phyloP scores from a whole-genome alignment of 2,329 filamentous ascomycete genomes.

The Colletotrichum plurivorum region DNA sequence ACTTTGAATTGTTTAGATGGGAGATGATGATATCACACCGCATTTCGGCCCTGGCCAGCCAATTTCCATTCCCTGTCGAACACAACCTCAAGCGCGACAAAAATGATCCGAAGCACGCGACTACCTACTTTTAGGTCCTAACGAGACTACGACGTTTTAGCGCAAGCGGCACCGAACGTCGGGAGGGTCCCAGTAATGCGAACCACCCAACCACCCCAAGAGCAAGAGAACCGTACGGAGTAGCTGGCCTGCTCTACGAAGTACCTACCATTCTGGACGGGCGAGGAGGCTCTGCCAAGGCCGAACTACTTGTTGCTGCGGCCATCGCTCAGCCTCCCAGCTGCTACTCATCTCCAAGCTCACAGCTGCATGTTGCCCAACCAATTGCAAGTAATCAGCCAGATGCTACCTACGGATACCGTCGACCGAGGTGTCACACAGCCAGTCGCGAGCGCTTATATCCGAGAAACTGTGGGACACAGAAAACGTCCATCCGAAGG shows the following conservation, averaged over 20 bases:
- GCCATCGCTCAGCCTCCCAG: constrained; percentile 4
- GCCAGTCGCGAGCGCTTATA: not conserved
- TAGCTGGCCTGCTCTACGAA: too few relatives aligned
- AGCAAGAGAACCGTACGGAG: too few relatives aligned
- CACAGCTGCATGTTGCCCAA: too few relatives aligned
- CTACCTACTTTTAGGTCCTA: too few relatives aligned
- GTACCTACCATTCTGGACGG: not conserved
- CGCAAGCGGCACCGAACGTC: too few relatives aligned
- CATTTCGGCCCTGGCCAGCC: constrained; percentile 6
- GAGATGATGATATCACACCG: constrained; percentile 24
- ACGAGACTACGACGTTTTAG: too few relatives aligned
- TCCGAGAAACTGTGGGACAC: constrained; percentile 11
- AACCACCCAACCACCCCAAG: too few relatives aligned
- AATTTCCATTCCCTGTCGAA: constrained; percentile 7
- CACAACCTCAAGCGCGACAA: constrained; percentile 4
- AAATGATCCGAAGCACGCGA: constrained; percentile 15
- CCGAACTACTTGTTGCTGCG: not conserved
- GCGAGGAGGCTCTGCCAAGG: constrained; percentile 10
- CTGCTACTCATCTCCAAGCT: too few relatives aligned
- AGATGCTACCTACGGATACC: too few relatives aligned
- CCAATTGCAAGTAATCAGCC: too few relatives aligned
- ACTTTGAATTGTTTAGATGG: not conserved
- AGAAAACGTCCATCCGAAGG: constrained; percentile 12
- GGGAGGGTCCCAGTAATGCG: too few relatives aligned
- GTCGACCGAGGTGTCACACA: not conserved